Evolutionary conservation across 2,329 filamentous ascomycete species (phyloP), one percentile per base, ranked within the genome.

Genomic region (Xylariaceae sp.): DNA sequence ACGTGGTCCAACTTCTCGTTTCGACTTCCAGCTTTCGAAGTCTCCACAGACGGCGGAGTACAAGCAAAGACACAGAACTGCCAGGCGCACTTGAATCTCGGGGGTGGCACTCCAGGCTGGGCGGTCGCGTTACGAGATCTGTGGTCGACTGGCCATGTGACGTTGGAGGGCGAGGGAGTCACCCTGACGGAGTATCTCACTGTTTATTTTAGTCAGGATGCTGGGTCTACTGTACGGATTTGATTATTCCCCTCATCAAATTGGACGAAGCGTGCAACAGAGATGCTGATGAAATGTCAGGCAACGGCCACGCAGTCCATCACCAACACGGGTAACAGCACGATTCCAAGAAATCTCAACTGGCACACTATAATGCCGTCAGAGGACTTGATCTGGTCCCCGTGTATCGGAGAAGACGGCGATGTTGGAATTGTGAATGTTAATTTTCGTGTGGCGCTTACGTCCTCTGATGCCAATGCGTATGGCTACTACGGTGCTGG

Each of bases 381-480:
- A 4, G 49, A 42, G 7, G 42, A 49, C 11, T 33, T 54, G 12
- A 38, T 60, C 30, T 59, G 58, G 58, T 60, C 58, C 2, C 53
- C 48, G 4, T 60, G 58, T 27, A 44, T 35, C 2, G 45, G 49
- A 27, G 22, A 27, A 27, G 22, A 27, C 7, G 22, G 22, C 22
- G 4, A 27, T 15, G 42, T 48, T 27, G 51, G 55, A 5, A 47
- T 60, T 11, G 12, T 60, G 12, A 59, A 60, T 30, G 58, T 60
- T 22, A 60, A 60, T 39, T 60, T 60, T 38, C 58, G 57, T 19
- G 42, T 58, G 15, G 53, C 55, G 2, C 49, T 60, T 17, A 49
- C 58, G 11, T 55, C 55, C 6, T 35, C 51, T 9, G 48, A 49
- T 30, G 32, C 12, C 7, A 36, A 42, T 18, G 46, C 52, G 11